Conservation (phyloP, 352 stramenopile genomes). For the Albugo candida region DNA sequence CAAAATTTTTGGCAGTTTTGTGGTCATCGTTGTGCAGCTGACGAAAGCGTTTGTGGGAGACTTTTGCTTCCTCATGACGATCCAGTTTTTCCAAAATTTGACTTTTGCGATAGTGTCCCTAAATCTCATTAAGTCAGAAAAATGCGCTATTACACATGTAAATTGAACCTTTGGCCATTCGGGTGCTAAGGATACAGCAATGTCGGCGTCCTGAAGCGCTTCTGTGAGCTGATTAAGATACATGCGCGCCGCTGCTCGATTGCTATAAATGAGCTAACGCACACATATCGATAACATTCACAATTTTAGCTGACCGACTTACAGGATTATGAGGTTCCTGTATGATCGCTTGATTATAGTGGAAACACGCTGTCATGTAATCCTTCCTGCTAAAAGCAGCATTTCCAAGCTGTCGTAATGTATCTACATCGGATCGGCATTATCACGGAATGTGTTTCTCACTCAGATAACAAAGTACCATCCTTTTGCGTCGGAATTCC, state of each 20-base stretch:
- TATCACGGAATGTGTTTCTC: too few species aligned
- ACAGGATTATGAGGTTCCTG: constrained; percentile 30
- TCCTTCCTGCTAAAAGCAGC: constrained; percentile 31
- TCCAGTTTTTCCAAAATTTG: constrained; percentile 77
- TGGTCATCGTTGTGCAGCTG: constrained; percentile 32
- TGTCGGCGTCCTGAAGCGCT: constrained; percentile 70
- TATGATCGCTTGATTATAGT: constrained; percentile 43
- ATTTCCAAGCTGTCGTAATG: constrained; percentile 18
- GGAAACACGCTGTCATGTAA: constrained; percentile 19
- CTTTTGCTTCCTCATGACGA: constrained; percentile 48
- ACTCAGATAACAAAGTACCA: too few species aligned
- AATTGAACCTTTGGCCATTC: constrained; percentile 77
- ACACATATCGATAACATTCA: background rate
- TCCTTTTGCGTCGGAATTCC: too few species aligned
- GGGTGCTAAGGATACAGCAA: constrained; percentile 53
- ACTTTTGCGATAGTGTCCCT: constrained; percentile 10
- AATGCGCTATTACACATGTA: background rate
- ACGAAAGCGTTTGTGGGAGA: constrained; percentile 34
- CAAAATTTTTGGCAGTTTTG: too few species aligned
- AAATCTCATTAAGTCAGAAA: background rate
- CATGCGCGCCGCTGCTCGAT: constrained; percentile 70
- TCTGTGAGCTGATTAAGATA: constrained; percentile 46
- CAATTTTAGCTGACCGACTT: constrained; percentile 1
- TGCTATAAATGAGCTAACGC: constrained; percentile 48
- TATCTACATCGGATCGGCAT: too few species aligned